Evolutionary conservation across 1,284 basidiomycete species (phyloP).

Genomic region (Ceratobasidium sp.): DNA sequence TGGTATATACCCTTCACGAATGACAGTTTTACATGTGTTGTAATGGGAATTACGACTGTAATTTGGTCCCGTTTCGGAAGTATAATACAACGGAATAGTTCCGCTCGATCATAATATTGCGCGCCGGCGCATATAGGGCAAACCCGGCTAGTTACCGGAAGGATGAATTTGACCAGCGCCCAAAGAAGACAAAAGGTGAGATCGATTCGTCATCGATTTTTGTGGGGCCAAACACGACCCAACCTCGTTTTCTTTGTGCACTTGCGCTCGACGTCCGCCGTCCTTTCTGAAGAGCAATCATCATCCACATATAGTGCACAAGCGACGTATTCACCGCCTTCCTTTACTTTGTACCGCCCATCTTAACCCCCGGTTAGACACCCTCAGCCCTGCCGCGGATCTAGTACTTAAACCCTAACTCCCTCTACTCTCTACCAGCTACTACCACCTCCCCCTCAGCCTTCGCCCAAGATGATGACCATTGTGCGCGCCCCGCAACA

Average conservation of each 20-base stretch:
- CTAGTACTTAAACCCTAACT: slow-evolving; percentile 19
- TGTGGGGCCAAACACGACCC: slow-evolving; percentile 18
- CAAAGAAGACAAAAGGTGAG: neutral
- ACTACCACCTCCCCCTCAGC: slow-evolving; percentile 2
- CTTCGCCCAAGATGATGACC: slow-evolving; percentile 40
- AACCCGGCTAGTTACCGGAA: slow-evolving; percentile 3
- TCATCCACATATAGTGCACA: too few relatives aligned
- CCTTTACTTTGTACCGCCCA: neutral
- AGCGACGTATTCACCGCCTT: neutral
- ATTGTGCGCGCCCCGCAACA: slow-evolving; percentile 37
- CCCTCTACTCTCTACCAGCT: neutral
- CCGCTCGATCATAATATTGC: neutral
- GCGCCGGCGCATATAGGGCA: slow-evolving; percentile 15
- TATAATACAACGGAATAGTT: neutral
- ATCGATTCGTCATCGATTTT: slow-evolving; percentile 36
- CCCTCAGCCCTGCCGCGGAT: slow-evolving; percentile 36
- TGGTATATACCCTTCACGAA: neutral
- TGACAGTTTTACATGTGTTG: neutral
- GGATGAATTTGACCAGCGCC: slow-evolving; percentile 21
- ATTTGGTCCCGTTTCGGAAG: slow-evolving; percentile 16
- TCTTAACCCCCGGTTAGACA: neutral
- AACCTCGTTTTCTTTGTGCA: slow-evolving; percentile 38
- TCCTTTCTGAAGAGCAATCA: neutral
- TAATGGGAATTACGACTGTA: slow-evolving; percentile 6
- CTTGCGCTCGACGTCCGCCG: neutral